Base-by-base conservation (phyloP, 2,329 filamentous ascomycete genomes). In the Aureobasidium melanogenum region DNA sequence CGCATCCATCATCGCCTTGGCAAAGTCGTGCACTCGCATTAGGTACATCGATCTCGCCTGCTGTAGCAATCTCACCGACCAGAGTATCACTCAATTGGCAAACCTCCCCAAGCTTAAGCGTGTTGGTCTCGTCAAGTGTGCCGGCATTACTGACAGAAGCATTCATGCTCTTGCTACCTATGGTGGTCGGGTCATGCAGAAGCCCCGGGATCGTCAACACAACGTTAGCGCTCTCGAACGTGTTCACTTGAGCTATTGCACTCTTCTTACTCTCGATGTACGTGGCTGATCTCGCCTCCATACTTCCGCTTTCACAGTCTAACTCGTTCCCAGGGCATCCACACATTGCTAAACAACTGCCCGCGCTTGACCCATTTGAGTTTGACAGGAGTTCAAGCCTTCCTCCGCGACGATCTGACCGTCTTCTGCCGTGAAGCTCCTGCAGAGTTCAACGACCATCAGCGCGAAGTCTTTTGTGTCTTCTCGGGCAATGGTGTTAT, bases 11-110 rank as follows among this genome's bases (percentile, higher is more conserved):
- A 88, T 89, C 68, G 86, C 86, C 60, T 80, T 99, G 34, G 91
- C 97, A 41, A 86, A 88, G 66, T 80, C 80, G 58, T 99, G 94
- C 79, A 97, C 93, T 69, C 85, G 94, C 26, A 97, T 99, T 66
- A 84, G 94, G 60, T 99, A 99, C 72, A 99, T 99, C 65, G 94
- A 99, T 71, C 79, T 99, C 46, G 94, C 94, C n/a, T 97, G 94
- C 76, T 99, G 94, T 74, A 84, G 83, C 15, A 87, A 90, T 67
- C 79, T 99, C 63, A 97, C 94, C 0, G 94, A 99, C 68, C 81
- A 82, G 12, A 97, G 92, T 24, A 88, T 99, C 17, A 88, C 83
- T 64, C 87, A 90, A 65, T 80, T 99, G 39, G 92, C 94, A 5
- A 84, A 84, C 15, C 81, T 99, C 6, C 94, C 94, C 3, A 99